Evolutionary conservation across 2,329 filamentous ascomycete species (phyloP).

Genomic region (Exophiala aquamarina): DNA sequence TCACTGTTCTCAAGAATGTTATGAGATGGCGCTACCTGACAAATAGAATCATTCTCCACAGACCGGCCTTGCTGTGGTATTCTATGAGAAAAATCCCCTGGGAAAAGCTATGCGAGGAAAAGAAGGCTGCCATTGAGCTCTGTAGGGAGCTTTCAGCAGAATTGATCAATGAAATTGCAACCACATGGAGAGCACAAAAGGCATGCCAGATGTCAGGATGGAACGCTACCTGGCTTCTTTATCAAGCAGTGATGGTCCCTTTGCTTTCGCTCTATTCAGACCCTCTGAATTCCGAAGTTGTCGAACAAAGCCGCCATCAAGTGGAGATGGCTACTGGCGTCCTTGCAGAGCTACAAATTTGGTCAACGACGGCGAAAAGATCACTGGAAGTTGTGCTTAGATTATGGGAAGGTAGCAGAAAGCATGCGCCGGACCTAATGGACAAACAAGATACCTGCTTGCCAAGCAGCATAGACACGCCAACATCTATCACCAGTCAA

Average conservation of each 20-base stretch:
- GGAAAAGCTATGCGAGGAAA: conserved; percentile 56
- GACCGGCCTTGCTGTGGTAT: conserved; percentile 69
- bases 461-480: conserved; percentile 9
- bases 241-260: conserved; percentile 77
- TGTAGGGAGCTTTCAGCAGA: conserved; percentile 69
- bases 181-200: conserved; percentile 56
- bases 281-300: conserved; percentile 38
- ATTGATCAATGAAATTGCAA: conserved; percentile 70
- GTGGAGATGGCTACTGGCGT: conserved; percentile 49
- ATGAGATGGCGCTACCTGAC: conserved; percentile 85
- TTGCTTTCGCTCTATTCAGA: conserved; percentile 74
- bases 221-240: conserved; percentile 81
- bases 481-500: conserved; percentile 5
- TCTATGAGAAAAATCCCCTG: conserved; percentile 55
- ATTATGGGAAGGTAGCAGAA: conserved; percentile 60
- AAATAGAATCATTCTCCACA: conserved; percentile 72
- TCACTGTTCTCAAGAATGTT: conserved; percentile 41
- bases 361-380: conserved; percentile 63
- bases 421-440: conserved; percentile 23
- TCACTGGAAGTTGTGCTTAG: conserved; percentile 64
- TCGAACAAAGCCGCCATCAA: conserved; percentile 60
- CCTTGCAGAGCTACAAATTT: conserved; percentile 58
- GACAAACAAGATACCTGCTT: conserved; percentile 9
- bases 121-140: conserved; percentile 66
- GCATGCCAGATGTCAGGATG: conserved; percentile 75